Conservation (phyloP, 352 stramenopile genomes). For the Pythium aphanidermatum region DNA sequence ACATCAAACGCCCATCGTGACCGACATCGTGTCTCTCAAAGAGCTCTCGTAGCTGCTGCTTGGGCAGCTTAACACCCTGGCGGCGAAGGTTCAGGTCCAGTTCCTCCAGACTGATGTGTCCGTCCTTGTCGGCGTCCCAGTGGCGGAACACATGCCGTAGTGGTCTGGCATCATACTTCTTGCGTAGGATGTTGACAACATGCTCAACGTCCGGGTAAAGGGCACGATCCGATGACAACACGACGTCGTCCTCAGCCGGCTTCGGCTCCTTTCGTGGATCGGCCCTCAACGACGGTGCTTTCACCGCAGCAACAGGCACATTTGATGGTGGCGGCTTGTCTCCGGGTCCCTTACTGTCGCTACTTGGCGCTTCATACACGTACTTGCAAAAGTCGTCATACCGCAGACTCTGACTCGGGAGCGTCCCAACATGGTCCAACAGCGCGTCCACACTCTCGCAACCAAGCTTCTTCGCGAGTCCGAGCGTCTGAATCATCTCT, state of each 20-base stretch:
- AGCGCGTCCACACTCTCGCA: conserved; percentile 29
- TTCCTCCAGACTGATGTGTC: conserved; percentile 35
- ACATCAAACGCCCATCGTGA: conserved; percentile 33
- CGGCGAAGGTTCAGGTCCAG: conserved; percentile 37
- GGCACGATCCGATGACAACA: conserved; percentile 8
- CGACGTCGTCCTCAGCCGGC: conserved; percentile 6
- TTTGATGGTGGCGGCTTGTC: too few relatives aligned
- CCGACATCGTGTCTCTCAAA: conserved; percentile 34
- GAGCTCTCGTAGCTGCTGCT: conserved; percentile 31
- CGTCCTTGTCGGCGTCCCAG: conserved; percentile 56
- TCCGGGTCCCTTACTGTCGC: too few relatives aligned
- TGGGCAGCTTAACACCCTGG: conserved; percentile 30
- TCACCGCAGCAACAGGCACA: too few relatives aligned
- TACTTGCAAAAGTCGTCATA: conserved; percentile 48
- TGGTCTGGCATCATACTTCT: conserved; percentile 39
- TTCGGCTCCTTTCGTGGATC: neutral
- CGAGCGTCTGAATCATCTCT: conserved; percentile 37
- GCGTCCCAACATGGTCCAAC: conserved; percentile 27
- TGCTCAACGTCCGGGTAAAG: conserved; percentile 27
- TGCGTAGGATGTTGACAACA: conserved; percentile 35
- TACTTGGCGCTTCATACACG: too few relatives aligned
- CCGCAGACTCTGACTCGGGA: conserved; percentile 26
- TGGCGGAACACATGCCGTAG: conserved; percentile 46
- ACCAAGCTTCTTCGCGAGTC: conserved; percentile 30
- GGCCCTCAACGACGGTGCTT: neutral